Evolutionary conservation across 208 protist genomes (phyloP).

Genomic region (Blastocrithidia nonstop): DNA sequence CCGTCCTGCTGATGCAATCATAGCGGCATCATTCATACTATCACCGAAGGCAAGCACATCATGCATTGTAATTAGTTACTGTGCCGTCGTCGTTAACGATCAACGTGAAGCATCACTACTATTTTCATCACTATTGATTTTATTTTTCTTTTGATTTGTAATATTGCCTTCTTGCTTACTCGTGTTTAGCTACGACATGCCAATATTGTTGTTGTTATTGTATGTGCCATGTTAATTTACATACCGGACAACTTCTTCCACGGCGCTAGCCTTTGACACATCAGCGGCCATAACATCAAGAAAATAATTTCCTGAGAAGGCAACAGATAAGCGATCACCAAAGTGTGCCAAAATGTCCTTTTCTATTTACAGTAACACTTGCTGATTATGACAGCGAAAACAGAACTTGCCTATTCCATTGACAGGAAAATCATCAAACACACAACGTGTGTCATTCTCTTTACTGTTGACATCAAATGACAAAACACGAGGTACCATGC

Average conservation of each 20-base stretch:
- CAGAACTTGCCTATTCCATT: slow-evolving; percentile 49
- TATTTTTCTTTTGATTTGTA: too few relatives aligned
- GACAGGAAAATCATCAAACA: slow-evolving; percentile 29
- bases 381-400: slow-evolving; percentile 25
- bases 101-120: neutral
- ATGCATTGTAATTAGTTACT: slow-evolving; percentile 6
- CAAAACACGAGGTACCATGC: slow-evolving; percentile 19
- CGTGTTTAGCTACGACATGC: too few relatives aligned
- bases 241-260: slow-evolving; percentile 18
- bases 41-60: slow-evolving; percentile 32
- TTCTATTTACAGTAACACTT: slow-evolving; percentile 22
- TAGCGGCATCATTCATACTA: slow-evolving; percentile 48
- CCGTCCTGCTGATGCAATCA: slow-evolving; percentile 19
- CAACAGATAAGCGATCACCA: slow-evolving; percentile 20
- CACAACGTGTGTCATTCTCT: slow-evolving; percentile 10
- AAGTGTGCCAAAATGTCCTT: slow-evolving; percentile 17
- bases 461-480: slow-evolving; percentile 12
- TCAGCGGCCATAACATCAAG: slow-evolving; percentile 39
- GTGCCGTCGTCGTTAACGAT: neutral
- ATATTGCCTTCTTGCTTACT: too few relatives aligned
- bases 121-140: neutral
- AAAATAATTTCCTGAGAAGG: slow-evolving; percentile 33
- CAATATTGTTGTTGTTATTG: neutral
- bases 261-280: slow-evolving; percentile 36
- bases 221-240: slow-evolving; percentile 1